Percentiles rank a stretch among this genome's conserved stretches.
phyloP scores from a whole-genome alignment of 257 asterid genomes.

The Solanum verrucosum region DNA sequence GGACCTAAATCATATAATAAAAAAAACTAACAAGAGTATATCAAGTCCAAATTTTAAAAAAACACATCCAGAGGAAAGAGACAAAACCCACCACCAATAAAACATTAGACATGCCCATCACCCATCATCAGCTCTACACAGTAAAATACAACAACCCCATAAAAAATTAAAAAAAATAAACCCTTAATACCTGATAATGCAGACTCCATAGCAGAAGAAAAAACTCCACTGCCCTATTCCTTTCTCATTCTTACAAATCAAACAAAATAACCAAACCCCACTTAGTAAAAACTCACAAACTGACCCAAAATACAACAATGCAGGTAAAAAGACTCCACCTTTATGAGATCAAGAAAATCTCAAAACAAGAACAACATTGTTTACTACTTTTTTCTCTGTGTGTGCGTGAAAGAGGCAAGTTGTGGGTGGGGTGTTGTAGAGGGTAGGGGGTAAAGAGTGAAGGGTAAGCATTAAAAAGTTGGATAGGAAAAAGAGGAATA shows the following conservation, averaged over 20 bases:
- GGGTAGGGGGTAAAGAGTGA: not conserved
- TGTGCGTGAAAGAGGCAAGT: not conserved
- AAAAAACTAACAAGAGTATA: not conserved
- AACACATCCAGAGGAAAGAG: not conserved
- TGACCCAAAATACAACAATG: not conserved
- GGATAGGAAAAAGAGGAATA: not conserved
- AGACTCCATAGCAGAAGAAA: conserved; percentile 9
- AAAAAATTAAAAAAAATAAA: not conserved
- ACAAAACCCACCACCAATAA: not conserved
- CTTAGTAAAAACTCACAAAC: not conserved
- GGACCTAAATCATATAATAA: not conserved
- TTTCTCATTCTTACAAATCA: conserved; percentile 11
- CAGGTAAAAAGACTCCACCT: not conserved
- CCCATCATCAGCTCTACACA: not conserved
- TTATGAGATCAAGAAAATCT: not conserved
- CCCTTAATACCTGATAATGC: conserved; percentile 15
- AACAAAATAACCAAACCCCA: not conserved
- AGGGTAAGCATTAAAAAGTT: not conserved
- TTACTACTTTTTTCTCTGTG: not conserved
- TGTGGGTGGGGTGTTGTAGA: not conserved
- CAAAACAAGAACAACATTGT: not conserved
- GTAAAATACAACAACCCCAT: not conserved
- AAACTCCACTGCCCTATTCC: conserved; percentile 5
- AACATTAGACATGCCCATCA: not conserved
- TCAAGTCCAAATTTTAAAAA: not conserved